Conservation (phyloP, 495 filamentous ascomycete genomes). For the Pyrenopolyporus hunteri region DNA sequence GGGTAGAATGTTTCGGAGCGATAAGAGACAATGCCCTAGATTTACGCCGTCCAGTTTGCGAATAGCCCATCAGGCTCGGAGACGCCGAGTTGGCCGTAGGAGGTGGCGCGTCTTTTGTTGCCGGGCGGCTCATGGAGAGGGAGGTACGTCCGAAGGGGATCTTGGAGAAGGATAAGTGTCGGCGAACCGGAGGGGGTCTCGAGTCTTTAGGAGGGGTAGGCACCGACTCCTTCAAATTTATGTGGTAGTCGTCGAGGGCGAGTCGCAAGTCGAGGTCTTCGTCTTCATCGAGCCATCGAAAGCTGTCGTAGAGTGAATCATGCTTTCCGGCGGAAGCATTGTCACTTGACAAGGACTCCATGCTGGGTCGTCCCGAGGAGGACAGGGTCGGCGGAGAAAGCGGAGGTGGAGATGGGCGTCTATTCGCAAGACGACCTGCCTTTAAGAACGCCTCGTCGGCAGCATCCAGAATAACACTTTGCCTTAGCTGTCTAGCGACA, state of each 20-base stretch:
- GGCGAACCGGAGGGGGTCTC: constrained; percentile 56
- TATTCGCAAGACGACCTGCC: constrained; percentile 51
- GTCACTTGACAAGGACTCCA: constrained; percentile 44
- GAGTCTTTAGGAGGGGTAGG: constrained; percentile 48
- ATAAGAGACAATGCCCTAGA: constrained; percentile 58
- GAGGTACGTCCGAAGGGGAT: constrained; percentile 61
- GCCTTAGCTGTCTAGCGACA: constrained; percentile 60
- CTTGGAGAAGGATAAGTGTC: constrained; percentile 60
- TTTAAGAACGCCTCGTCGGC: constrained; percentile 70
- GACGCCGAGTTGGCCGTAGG: constrained; percentile 45
- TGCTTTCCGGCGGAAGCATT: constrained; percentile 22
- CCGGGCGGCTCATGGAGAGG: constrained; percentile 50
- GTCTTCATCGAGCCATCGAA: constrained; percentile 82
- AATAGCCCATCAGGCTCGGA: constrained; percentile 40
- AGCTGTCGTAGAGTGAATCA: constrained; percentile 65
- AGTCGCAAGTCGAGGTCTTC: constrained; percentile 75
- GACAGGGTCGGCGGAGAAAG: constrained; percentile 37
- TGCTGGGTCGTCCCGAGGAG: constrained; percentile 41
- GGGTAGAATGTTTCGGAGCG: constrained; percentile 51
- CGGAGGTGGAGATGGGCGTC: constrained; percentile 41
- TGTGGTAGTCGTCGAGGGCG: constrained; percentile 60
- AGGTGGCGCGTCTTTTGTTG: constrained; percentile 46
- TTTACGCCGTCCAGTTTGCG: constrained; percentile 49
- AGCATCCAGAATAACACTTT: constrained; percentile 70
- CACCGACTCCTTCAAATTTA: constrained; percentile 51